A percentile compares a stretch with the other conserved stretches of the same genome.
Evolutionary conservation across 2,329 filamentous ascomycete species (phyloP).

Genomic region (Stachybotrys chlorohalonatus): DNA sequence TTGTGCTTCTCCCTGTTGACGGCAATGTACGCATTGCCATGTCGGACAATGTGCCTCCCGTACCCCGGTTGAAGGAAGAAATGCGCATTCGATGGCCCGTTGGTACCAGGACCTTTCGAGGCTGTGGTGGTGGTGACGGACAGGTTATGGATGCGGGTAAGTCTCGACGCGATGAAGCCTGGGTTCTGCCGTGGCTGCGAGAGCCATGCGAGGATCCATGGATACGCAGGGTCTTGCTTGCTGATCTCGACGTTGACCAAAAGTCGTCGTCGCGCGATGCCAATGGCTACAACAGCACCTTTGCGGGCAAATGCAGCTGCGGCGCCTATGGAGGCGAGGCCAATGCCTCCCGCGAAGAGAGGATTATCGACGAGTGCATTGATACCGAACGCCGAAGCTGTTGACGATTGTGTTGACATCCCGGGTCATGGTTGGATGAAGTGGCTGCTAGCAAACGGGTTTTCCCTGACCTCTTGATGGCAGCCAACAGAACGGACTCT

Average conservation of each 20-base stretch:
- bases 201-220: constrained; percentile 92
- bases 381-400: constrained; percentile 33
- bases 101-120: constrained; percentile 46
- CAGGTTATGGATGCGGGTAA: constrained; percentile 52
- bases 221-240: constrained; percentile 85
- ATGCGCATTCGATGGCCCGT: constrained; percentile 63
- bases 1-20: constrained; percentile 80
- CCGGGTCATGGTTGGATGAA: constrained; percentile 5
- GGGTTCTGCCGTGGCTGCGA: constrained; percentile 63
- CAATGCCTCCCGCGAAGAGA: constrained; percentile 66
- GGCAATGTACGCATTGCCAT: constrained; percentile 77
- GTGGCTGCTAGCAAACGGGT: not conserved
- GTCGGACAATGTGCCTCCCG: constrained; percentile 79
- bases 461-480: not conserved
- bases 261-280: constrained; percentile 71
- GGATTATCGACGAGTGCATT: constrained; percentile 56
- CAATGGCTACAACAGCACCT: constrained; percentile 62
- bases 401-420: constrained; percentile 20
- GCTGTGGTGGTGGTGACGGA: constrained; percentile 51
- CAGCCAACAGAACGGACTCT: not conserved
- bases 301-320: constrained; percentile 72
- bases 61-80: constrained; percentile 89
- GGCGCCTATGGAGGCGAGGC: constrained; percentile 81
- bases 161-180: constrained; percentile 48
- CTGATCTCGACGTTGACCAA: constrained; percentile 95